These are phyloP conservation scores for Dothideomycetes sp. DNA, from an alignment of 2,329 filamentous ascomycete genomes.

Conservation along the genomic window DNA sequence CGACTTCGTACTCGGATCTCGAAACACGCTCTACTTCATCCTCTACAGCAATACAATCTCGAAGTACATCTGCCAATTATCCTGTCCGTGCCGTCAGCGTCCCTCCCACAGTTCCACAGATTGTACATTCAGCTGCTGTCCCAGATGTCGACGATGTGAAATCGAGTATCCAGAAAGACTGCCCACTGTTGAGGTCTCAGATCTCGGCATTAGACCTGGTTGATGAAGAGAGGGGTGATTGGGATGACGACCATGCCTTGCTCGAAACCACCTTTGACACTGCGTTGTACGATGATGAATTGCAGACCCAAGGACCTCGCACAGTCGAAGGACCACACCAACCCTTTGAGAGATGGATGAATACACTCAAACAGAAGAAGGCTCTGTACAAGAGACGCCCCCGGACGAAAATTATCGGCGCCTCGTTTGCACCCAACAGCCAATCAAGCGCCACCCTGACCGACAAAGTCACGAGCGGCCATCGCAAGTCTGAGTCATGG, in stretches of 20 bases:
- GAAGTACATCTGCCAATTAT: background rate
- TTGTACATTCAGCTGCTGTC: background rate
- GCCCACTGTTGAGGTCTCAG: background rate
- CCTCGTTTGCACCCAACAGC: constrained; percentile 8
- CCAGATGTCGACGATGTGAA: too few species aligned
- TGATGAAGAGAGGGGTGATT: constrained; percentile 8
- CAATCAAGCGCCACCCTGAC: background rate
- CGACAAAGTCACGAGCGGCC: constrained; percentile 16
- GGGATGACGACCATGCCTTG: constrained; percentile 9
- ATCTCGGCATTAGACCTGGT: constrained; percentile 3
- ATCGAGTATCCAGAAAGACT: too few species aligned
- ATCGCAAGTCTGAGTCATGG: constrained; percentile 47
- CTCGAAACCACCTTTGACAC: constrained; percentile 3
- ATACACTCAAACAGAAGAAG: constrained; percentile 53
- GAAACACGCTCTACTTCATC: background rate
- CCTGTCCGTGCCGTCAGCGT: constrained; percentile 1
- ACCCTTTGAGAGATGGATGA: constrained; percentile 67
- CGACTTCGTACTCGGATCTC: constrained; percentile 9
- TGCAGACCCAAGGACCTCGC: too few species aligned
- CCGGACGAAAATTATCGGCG: constrained; percentile 25
- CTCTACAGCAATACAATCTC: background rate
- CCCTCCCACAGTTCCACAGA: constrained; percentile 2
- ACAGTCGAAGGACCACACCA: background rate
- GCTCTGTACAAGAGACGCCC: constrained; percentile 25
- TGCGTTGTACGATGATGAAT: background rate